Evolutionary conservation across 345 rosid genomes (phyloP).

Genomic region (Nephelium lappaceum): DNA sequence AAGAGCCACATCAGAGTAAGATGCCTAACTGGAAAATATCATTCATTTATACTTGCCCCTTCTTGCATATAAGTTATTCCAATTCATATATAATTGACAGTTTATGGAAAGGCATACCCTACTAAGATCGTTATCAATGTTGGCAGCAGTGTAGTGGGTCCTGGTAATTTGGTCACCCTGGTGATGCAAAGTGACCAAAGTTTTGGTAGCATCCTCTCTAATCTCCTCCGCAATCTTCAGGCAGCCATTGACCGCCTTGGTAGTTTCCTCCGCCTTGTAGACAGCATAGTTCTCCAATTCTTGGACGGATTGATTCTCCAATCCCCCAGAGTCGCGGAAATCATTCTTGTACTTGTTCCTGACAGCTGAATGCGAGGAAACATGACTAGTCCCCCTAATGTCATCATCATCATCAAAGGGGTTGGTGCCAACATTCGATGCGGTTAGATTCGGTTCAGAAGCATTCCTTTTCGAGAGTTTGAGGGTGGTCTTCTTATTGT

Average conservation of each 20-base stretch:
- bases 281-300: conserved; percentile 84
- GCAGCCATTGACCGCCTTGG: conserved; percentile 76
- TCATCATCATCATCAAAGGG: conserved; percentile 57
- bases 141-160: conserved; percentile 70
- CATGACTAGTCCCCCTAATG: conserved; percentile 31
- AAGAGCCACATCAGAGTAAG: not conserved
- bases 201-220: conserved; percentile 76
- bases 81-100: not conserved
- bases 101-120: conserved; percentile 57
- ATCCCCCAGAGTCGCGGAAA: conserved; percentile 80
- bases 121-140: conserved; percentile 85
- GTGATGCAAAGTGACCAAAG: conserved; percentile 76
- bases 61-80: not conserved
- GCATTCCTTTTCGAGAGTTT: conserved; percentile 57
- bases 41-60: not conserved
- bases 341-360: conserved; percentile 71
- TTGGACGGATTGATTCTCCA: conserved; percentile 86
- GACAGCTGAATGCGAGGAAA: conserved; percentile 44
- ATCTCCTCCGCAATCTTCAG: conserved; percentile 91
- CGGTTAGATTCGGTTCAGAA: conserved; percentile 56
- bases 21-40: not conserved
- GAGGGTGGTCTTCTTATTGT: conserved; percentile 47
- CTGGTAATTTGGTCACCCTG: conserved; percentile 91
- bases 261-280: conserved; percentile 93
- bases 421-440: conserved; percentile 39